These are phyloP conservation scores for Phytophthora boehmeriae DNA, from an alignment of 352 stramenopile genomes.

Conservation along the genomic window DNA sequence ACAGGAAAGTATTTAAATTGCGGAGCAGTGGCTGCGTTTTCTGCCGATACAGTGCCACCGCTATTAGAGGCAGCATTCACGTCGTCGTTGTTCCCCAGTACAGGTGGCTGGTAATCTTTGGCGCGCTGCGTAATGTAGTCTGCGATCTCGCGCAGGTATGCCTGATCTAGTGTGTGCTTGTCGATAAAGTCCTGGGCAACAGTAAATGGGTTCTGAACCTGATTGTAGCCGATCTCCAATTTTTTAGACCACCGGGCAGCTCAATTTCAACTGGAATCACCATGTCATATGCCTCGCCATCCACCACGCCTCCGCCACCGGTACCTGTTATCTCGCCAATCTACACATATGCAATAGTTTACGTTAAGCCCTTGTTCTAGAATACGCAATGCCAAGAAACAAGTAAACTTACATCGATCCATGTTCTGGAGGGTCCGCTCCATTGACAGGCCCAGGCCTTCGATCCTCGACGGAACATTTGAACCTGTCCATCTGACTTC, in stretches of 20 bases:
- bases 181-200: conserved; percentile 97
- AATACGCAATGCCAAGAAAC: neutral
- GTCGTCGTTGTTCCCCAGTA: conserved; percentile 51
- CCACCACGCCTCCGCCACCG: conserved; percentile 84
- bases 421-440: conserved; percentile 90
- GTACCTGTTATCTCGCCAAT: conserved; percentile 89
- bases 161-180: conserved; percentile 94
- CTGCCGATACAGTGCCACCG: conserved; percentile 8
- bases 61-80: conserved; percentile 31
- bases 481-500: conserved; percentile 93
- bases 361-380: neutral
- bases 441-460: conserved; percentile 96
- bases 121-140: conserved; percentile 96
- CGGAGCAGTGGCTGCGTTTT: conserved; percentile 7
- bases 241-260: conserved; percentile 86
- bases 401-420: conserved; percentile 91
- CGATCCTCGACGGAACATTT: conserved; percentile 95
- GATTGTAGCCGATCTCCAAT: conserved; percentile 98
- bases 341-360: conserved; percentile 26
- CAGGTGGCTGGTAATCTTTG: conserved; percentile 75
- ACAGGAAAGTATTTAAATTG: conserved; percentile 76
- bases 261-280: conserved; percentile 98
- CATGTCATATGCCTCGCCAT: conserved; percentile 95
- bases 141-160: conserved; percentile 93
- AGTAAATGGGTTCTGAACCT: conserved; percentile 97